Evolutionary conservation across 1,284 basidiomycete genomes (phyloP).

Genomic region (Cryptococcus sp.): DNA sequence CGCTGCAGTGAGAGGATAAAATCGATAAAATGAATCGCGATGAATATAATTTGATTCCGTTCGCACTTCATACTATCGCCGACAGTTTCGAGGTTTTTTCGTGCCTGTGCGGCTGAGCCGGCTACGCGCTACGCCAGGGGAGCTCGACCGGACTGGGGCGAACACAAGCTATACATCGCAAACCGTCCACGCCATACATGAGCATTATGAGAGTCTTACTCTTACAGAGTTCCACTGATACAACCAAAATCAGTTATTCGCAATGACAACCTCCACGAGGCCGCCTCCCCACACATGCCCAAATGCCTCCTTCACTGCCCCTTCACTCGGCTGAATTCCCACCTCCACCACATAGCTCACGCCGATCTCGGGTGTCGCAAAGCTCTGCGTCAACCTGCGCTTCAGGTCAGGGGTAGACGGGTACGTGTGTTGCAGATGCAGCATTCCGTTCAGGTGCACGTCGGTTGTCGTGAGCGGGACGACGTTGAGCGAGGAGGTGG

Average conservation of each 20-base stretch:
- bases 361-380: constrained; percentile 33
- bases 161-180: no score
- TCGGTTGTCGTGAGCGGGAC: constrained; percentile 24
- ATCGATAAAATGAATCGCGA: no score
- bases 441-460: constrained; percentile 28
- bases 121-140: no score
- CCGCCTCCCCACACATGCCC: constrained; percentile 39
- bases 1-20: no score
- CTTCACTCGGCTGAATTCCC: constrained; percentile 30
- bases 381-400: constrained; percentile 26
- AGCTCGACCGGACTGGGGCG: no score
- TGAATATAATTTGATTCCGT: no score
- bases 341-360: constrained; percentile 36
- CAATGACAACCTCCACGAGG: constrained; percentile 31
- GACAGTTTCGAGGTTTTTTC: no score
- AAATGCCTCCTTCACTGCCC: constrained; percentile 36
- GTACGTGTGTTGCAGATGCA: constrained; percentile 3
- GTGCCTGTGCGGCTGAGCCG: no score
- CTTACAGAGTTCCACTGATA: neutral
- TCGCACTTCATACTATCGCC: no score
- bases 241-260: neutral
- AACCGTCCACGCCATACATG: neutral
- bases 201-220: neutral
- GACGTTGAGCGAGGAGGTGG: neutral
- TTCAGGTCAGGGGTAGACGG: constrained; percentile 1